Percentiles rank a stretch among this genome's conserved stretches.
These are phyloP conservation scores for Glebionis coronaria DNA, from an alignment of 129 eudicot species.

Conservation along the genomic window DNA sequence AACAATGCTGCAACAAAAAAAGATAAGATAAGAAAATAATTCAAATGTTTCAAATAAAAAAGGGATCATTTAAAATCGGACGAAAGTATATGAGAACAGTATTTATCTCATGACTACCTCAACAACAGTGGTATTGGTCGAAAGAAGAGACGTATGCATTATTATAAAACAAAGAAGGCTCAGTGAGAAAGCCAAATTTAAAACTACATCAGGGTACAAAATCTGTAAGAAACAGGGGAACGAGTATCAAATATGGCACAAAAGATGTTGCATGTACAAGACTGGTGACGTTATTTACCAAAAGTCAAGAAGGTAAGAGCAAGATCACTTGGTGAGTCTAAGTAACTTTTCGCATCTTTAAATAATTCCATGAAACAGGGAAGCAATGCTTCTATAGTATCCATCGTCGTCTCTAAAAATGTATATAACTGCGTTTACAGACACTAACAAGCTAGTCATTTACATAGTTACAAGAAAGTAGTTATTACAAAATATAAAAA, in stretches of 20 bases:
- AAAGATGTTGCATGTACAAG: not conserved
- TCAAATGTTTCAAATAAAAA: no score
- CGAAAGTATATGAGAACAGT: no score
- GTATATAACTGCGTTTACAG: slow-evolving; percentile 46
- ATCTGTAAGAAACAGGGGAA: slow-evolving; percentile 49
- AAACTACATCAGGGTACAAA: slow-evolving; percentile 77
- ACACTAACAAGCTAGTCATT: no score
- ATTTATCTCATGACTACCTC: slow-evolving; percentile 59
- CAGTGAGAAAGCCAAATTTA: slow-evolving; percentile 78
- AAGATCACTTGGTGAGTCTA: slow-evolving; percentile 58
- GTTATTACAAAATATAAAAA: not conserved
- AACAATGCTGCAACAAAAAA: no score
- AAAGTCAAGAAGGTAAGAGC: slow-evolving; percentile 76
- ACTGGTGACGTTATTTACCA: slow-evolving; percentile 35
- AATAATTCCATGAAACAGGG: slow-evolving; percentile 64
- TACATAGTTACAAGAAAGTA: not conserved
- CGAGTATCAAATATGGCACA: not conserved
- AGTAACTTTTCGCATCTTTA: slow-evolving; percentile 45
- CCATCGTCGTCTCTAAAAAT: slow-evolving; percentile 75
- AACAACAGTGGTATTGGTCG: slow-evolving; percentile 78
- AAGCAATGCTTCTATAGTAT: slow-evolving; percentile 58
- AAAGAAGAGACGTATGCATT: slow-evolving; percentile 69
- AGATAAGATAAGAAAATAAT: no score
- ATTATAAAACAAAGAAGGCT: slow-evolving; percentile 78
- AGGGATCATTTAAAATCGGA: no score